A percentile compares a stretch with the other conserved stretches of the same genome.
These are phyloP conservation scores for Septoria linicola DNA, from an alignment of 2,329 filamentous ascomycete genomes.

Conservation along the genomic window DNA sequence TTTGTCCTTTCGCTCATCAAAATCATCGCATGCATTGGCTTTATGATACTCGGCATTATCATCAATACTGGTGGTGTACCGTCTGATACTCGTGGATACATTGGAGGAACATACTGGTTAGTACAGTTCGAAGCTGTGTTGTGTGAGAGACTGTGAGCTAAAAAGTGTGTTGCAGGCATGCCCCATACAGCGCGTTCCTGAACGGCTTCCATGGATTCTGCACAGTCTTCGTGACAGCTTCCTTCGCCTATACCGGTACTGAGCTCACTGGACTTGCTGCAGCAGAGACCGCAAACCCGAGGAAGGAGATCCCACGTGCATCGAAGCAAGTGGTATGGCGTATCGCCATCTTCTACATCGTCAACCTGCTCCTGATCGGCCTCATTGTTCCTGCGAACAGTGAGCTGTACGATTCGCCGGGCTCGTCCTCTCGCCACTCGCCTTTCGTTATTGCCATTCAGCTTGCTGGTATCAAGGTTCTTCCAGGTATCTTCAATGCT, in stretches of 20 bases:
- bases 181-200: conserved; percentile 19
- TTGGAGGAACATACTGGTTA: conserved; percentile 33
- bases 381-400: conserved; percentile 35
- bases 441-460: conserved; percentile 72
- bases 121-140: background rate
- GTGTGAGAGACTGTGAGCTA: background rate
- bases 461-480: conserved; percentile 63
- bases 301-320: conserved; percentile 41
- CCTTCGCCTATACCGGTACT: conserved; percentile 54
- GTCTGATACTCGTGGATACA: conserved; percentile 32
- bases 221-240: conserved; percentile 39
- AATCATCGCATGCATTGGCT: conserved; percentile 54
- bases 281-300: conserved; percentile 52
- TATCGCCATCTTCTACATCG: conserved; percentile 35
- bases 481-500: conserved; percentile 73
- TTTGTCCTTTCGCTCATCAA: conserved; percentile 37
- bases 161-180: background rate
- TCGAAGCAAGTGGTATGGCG: conserved; percentile 37
- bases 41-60: conserved; percentile 62
- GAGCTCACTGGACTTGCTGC: conserved; percentile 55
- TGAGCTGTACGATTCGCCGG: conserved; percentile 51
- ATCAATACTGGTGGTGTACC: conserved; percentile 45
- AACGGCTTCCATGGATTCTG: conserved; percentile 35
- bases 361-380: conserved; percentile 34
- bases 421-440: conserved; percentile 39